Base-by-base conservation (phyloP, 2,329 filamentous ascomycete genomes). In the Bretziella fagacearum region DNA sequence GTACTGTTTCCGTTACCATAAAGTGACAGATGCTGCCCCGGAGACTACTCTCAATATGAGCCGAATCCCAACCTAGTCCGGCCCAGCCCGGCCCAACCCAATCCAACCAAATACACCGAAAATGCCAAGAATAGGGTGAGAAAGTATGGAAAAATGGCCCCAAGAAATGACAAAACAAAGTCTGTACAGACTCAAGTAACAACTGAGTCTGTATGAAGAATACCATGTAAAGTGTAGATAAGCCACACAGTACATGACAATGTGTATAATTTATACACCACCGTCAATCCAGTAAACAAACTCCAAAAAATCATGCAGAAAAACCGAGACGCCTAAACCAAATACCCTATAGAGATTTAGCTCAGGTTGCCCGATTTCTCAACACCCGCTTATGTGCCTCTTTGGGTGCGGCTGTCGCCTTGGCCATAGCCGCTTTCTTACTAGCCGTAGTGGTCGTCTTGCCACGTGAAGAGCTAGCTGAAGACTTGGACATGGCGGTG, bases 401-500 rank as follows among this genome's bases (percentile, higher is more conserved):
- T 49, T 67, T 68, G 3, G 63, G 53, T n/a, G 62, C 61, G 2
- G 67, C 57, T 5, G 65, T 62, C 54, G 70, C 75, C 57, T 69
- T 77, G 39, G 65, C 61, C 11, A 65, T 61, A 10, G 64, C 65
- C 8, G 63, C 67, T 13, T 66, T 60, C 18, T 70, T 67, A 17
- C 71, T 69, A 39, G 65, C 63, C 62, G 73, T 70, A 71, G 67
- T 70, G 11, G 71, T 66, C 1, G 69, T 70, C 56, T 67, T 70
- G 3, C 40, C 44, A 10, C 49, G 44, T 18, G 49, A 46, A 18
- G 47, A 45, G 7, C 32, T 43, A 3, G 32, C 22, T 22, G 46
- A 48, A 5, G 40, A 47, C 58, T 71, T 77, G 1, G 58, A 49
- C 2, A 63, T 52, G 2, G 60, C 55, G 1, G 65, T 57, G 1